Evolutionary conservation across 441 rosid genomes (phyloP).

Genomic region (Croton setiger): DNA sequence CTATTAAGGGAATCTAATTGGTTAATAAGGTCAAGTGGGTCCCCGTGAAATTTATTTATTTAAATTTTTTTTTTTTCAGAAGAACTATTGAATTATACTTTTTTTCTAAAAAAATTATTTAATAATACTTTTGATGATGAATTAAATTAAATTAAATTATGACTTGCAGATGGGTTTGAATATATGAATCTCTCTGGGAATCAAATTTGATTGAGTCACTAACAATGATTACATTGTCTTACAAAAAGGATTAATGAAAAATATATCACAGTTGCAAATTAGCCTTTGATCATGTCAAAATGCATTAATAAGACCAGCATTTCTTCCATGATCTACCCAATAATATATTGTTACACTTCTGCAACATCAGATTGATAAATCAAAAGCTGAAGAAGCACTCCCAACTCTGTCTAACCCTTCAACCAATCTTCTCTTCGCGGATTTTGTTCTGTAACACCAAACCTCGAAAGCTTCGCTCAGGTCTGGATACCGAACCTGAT

Average conservation of each 20-base stretch:
- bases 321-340: slow-evolving; percentile 1
- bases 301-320: slow-evolving; percentile 20
- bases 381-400: slow-evolving; percentile 34
- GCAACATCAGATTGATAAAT: slow-evolving; percentile 19
- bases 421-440: slow-evolving; percentile 80
- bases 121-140: too few species aligned
- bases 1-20: slow-evolving; percentile 3
- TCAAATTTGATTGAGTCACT: too few species aligned
- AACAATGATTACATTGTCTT: not conserved
- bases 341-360: slow-evolving; percentile 16
- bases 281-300: slow-evolving; percentile 3
- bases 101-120: not conserved
- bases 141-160: too few species aligned
- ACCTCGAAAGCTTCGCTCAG: slow-evolving; percentile 89
- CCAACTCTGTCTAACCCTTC: slow-evolving; percentile 44
- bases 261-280: slow-evolving; percentile 6
- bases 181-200: too few species aligned
- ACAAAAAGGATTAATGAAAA: not conserved
- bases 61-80: too few species aligned
- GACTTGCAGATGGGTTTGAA: too few species aligned
- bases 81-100: not conserved
- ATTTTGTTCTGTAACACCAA: slow-evolving; percentile 91
- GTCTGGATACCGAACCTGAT: slow-evolving; percentile 64
- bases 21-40: not conserved
- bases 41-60: not conserved